Base-by-base conservation (phyloP, 192 early-diverging fungal species). In the Linderina pennispora region DNA sequence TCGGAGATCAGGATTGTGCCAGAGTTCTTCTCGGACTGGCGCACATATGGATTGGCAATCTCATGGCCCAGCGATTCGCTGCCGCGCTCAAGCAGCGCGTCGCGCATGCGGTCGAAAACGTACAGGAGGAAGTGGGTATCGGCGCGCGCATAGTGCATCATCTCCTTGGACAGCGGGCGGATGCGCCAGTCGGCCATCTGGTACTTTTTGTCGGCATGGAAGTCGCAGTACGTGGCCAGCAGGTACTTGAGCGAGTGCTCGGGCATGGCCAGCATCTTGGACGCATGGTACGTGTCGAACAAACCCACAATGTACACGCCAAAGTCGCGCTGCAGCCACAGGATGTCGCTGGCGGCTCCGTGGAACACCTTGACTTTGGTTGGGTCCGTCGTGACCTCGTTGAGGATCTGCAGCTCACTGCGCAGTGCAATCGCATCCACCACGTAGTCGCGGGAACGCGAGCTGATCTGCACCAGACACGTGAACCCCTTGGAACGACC, bases 171-270 rank as follows among this genome's bases (percentile, higher is more conserved):
- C 13, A 99, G 43, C 4, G 97, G 97, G n/a, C 94, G 75, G 45
- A 97, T 87, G 51, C 97, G 72, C 97, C 97, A 99, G 65, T 99
- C 97, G 15, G 93, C 94, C 40, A 91, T 58, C 72, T 99, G 97
- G 65, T 89, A 97, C 55, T 79, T 74, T 53, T 99, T 99, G 66
- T 99, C 89, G 0, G 92, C 83, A 35, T 81, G 76, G 18, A 86
- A 79, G 16, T 78, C 52, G 59, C 90, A 90, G 57, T 91, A 95
- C 15, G 65, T 50, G 31, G 84, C 75, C 23, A 99, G 62, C 32
- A 99, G 52, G 55, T 83, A 86, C 0, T 90, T 91, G 25, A 95
- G 72, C 23, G 85, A 81, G 51, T 97, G 90, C 35, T 76, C 61
- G 25, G 74, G 65, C 62, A 93, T 78, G 40, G 87, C 85, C n/a